Conservation (phyloP, 2,329 filamentous ascomycete species). For the Diaporthe nobilis region DNA sequence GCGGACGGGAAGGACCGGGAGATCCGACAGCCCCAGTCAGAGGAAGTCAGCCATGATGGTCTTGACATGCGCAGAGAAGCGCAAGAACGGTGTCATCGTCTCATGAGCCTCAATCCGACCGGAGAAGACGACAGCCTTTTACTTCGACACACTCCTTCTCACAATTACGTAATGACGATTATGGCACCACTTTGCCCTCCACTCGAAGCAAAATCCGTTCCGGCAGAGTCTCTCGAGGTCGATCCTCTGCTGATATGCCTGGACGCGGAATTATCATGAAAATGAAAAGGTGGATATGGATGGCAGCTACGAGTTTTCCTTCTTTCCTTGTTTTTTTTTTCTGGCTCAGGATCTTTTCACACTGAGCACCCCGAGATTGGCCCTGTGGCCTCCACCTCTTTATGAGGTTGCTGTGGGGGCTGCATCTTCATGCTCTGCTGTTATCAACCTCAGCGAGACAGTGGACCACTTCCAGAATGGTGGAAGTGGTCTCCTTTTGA, state of each 20-base stretch:
- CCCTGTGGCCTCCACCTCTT: slow-evolving; percentile 19
- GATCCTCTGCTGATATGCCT: slow-evolving; percentile 43
- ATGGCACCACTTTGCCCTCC: slow-evolving; percentile 35
- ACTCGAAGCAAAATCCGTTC: slow-evolving; percentile 25
- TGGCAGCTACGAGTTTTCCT: slow-evolving; percentile 41
- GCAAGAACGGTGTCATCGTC: slow-evolving; percentile 72
- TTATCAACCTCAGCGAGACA: slow-evolving; percentile 16
- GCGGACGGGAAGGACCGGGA: slow-evolving; percentile 69
- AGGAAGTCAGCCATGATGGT: slow-evolving; percentile 90
- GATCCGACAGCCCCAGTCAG: slow-evolving; percentile 67
- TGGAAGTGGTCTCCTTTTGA: slow-evolving; percentile 20
- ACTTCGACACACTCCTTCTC: slow-evolving; percentile 25
- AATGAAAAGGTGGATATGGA: slow-evolving; percentile 38
- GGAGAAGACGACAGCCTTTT: neutral
- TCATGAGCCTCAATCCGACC: slow-evolving; percentile 16
- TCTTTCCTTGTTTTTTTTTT: slow-evolving; percentile 49
- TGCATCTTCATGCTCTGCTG: slow-evolving; percentile 27
- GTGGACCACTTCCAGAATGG: slow-evolving; percentile 15
- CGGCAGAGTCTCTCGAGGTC: slow-evolving; percentile 40
- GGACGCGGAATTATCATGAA: slow-evolving; percentile 47
- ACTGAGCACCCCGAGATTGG: slow-evolving; percentile 17
- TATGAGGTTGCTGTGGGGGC: slow-evolving; percentile 13
- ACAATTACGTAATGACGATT: slow-evolving; percentile 41
- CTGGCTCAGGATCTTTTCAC: slow-evolving; percentile 11
- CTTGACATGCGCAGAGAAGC: slow-evolving; percentile 90